A percentile compares a stretch with the other conserved stretches of the same genome.
These are phyloP conservation scores for Skeletonema menzelii DNA, from an alignment of 108 stramenopile genomes.

Conservation along the genomic window DNA sequence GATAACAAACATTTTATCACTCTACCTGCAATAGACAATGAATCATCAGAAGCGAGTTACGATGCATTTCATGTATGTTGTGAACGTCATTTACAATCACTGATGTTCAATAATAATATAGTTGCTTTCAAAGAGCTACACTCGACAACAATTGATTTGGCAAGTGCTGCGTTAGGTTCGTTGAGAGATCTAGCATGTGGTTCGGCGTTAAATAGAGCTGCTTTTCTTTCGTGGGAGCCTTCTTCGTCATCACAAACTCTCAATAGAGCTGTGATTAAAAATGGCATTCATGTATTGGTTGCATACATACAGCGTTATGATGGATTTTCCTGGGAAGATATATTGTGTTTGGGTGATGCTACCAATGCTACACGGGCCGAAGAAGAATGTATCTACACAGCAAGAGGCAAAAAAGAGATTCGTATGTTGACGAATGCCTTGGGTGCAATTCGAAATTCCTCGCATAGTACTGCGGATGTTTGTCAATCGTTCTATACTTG, in stretches of 20 bases:
- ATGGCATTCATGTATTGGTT: constrained; percentile 37
- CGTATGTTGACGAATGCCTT: constrained; percentile 46
- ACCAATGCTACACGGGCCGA: neutral
- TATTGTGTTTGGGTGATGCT: constrained; percentile 11
- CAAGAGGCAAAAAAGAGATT: constrained; percentile 41
- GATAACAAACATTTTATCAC: neutral
- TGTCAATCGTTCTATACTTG: constrained; percentile 33
- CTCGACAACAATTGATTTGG: constrained; percentile 28
- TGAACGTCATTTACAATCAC: constrained; percentile 8
- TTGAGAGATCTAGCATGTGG: constrained; percentile 59
- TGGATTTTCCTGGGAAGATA: constrained; percentile 40
- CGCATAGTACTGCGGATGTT: constrained; percentile 51
- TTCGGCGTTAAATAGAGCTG: constrained; percentile 42
- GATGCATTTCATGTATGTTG: constrained; percentile 1
- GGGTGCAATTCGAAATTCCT: constrained; percentile 49
- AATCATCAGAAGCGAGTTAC: neutral
- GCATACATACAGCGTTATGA: constrained; percentile 40
- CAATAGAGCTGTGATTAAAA: neutral
- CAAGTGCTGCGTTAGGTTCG: constrained; percentile 37
- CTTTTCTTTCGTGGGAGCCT: constrained; percentile 42
- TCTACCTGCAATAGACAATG: neutral
- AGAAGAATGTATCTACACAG: constrained; percentile 1
- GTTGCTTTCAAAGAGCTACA: constrained; percentile 20
- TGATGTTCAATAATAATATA: neutral
- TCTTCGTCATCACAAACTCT: neutral